These are phyloP conservation scores for Chlorella sp. DNA, from an alignment of 139 green algal genomes.

Conservation along the genomic window DNA sequence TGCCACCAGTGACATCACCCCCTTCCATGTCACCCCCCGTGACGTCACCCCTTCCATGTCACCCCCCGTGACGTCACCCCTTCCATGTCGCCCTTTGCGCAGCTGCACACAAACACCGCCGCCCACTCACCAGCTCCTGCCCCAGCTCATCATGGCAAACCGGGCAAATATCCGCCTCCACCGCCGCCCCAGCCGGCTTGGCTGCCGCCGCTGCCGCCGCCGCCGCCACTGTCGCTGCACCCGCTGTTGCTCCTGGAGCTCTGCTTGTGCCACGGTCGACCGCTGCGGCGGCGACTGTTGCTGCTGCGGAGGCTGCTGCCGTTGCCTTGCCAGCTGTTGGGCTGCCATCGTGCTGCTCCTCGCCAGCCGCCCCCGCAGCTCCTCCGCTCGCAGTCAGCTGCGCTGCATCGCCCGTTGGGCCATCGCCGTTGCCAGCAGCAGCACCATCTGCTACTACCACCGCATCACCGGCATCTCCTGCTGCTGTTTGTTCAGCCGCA, in stretches of 20 bases:
- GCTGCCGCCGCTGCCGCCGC: background rate
- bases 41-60: too few relatives aligned
- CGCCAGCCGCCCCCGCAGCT: too few relatives aligned
- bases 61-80: too few relatives aligned
- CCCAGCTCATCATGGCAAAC: conserved; percentile 73
- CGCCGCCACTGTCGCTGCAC: background rate
- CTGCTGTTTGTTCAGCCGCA: background rate
- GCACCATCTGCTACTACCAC: background rate
- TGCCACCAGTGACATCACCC: too few relatives aligned
- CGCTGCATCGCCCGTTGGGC: background rate
- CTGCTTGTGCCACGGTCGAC: too few relatives aligned
- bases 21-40: too few relatives aligned
- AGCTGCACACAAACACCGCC: conserved; percentile 55
- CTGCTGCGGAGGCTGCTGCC: too few relatives aligned
- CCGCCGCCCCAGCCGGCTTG: background rate
- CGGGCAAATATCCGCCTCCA: conserved; percentile 60
- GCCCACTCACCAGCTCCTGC: conserved; percentile 56
- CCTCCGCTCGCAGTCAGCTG: too few relatives aligned
- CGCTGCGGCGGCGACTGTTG: too few relatives aligned
- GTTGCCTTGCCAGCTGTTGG: too few relatives aligned
- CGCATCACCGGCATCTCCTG: background rate
- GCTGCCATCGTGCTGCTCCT: too few relatives aligned
- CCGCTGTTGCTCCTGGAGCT: background rate
- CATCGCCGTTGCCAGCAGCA: background rate
- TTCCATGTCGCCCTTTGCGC: too few relatives aligned